A percentile compares a stretch with the other conserved stretches of the same genome.
phyloP scores from a whole-genome alignment of 176 grass and related monocot species.

The Oryza australiensis region DNA sequence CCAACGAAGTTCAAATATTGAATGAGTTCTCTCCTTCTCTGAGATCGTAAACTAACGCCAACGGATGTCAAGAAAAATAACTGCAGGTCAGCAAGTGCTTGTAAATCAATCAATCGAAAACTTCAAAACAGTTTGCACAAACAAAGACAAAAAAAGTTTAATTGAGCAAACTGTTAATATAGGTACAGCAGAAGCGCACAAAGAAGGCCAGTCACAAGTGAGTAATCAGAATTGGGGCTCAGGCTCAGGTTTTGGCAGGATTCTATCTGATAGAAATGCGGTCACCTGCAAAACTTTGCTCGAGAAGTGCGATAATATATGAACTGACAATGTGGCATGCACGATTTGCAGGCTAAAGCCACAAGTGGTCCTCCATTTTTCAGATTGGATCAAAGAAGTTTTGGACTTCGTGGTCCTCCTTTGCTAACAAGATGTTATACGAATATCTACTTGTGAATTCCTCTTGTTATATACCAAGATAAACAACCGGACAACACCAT shows the following conservation, averaged over 20 bases:
- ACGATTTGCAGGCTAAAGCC: conserved; percentile 41
- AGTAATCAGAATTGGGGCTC: neutral
- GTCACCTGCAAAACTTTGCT: neutral
- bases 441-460: conserved; percentile 49
- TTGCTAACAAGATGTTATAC: conserved; percentile 43
- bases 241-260: conserved; percentile 12
- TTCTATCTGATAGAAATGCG: conserved; percentile 15
- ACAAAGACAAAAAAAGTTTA: neutral
- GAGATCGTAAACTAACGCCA: neutral
- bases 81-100: neutral
- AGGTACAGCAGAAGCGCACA: neutral
- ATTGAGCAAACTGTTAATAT: neutral
- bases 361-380: conserved; percentile 54
- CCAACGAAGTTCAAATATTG: neutral
- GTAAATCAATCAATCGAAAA: conserved; percentile 6
- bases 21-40: neutral
- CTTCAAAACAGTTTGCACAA: conserved; percentile 1
- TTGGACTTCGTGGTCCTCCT: conserved; percentile 12
- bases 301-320: conserved; percentile 23
- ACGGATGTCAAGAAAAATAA: neutral
- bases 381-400: conserved; percentile 54
- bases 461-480: conserved; percentile 30
- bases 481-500: conserved; percentile 11
- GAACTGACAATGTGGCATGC: conserved; percentile 29
- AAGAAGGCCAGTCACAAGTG: neutral